Conservation (phyloP, 768 basidiomycete genomes). For the Tephrocybe rancida region DNA sequence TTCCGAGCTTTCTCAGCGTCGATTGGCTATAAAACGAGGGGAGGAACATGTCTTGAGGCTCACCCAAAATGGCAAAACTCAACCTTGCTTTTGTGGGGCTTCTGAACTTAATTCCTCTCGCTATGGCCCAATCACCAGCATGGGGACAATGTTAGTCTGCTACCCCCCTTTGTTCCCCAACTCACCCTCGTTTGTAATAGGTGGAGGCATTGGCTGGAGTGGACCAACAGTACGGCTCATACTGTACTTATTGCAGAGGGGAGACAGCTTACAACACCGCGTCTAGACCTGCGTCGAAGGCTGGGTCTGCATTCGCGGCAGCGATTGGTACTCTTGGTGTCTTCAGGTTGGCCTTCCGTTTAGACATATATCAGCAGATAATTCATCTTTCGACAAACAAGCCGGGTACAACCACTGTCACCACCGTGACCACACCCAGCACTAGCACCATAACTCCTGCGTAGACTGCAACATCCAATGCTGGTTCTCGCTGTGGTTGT, state of each 20-base stretch:
- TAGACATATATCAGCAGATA: too few species aligned
- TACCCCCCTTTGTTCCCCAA: neutral
- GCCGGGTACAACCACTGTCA: neutral
- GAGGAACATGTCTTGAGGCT: neutral
- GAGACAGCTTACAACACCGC: neutral
- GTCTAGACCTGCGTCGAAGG: slow-evolving; percentile 41
- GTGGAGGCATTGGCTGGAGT: slow-evolving; percentile 27
- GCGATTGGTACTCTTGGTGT: slow-evolving; percentile 48
- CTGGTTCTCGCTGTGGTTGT: slow-evolving; percentile 52
- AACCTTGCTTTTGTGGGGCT: slow-evolving; percentile 27
- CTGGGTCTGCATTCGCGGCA: slow-evolving; percentile 36
- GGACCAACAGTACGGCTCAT: slow-evolving; percentile 29
- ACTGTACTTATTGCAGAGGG: neutral
- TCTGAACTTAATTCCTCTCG: slow-evolving; percentile 23
- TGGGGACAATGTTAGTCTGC: slow-evolving; percentile 36
- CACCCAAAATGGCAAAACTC: slow-evolving; percentile 20
- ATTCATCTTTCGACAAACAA: too few species aligned
- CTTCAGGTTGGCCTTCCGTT: slow-evolving; percentile 25
- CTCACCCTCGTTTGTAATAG: slow-evolving; percentile 8
- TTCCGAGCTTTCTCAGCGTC: slow-evolving; percentile 15
- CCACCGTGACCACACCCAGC: slow-evolving; percentile 6
- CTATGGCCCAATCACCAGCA: slow-evolving; percentile 26
- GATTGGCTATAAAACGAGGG: slow-evolving; percentile 5
- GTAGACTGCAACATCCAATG: slow-evolving; percentile 21
- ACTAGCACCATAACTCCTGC: neutral